phyloP scores from a whole-genome alignment of 2,329 filamentous ascomycete species.

The Clonostachys solani region DNA sequence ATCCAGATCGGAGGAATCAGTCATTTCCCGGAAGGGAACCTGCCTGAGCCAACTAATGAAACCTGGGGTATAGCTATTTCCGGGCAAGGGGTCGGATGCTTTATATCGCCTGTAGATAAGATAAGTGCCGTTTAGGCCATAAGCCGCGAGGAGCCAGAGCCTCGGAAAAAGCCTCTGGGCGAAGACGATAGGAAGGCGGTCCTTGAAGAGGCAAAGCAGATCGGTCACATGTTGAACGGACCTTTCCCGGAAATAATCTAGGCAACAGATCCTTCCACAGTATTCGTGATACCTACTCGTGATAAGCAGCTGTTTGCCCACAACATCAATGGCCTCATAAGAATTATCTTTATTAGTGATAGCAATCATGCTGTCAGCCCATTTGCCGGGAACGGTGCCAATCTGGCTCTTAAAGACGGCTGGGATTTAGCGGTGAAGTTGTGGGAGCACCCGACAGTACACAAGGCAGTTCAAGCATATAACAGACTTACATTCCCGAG shows the following conservation, averaged over 20 bases:
- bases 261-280: conserved; percentile 27
- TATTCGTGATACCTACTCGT: conserved; percentile 31
- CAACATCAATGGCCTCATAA: conserved; percentile 5
- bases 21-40: conserved; percentile 18
- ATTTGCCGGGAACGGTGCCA: conserved; percentile 43
- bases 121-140: conserved; percentile 35
- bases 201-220: too few relatives aligned
- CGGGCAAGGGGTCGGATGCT: conserved; percentile 31
- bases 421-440: conserved; percentile 38
- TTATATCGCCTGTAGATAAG: conserved; percentile 37
- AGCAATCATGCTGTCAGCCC: conserved; percentile 44
- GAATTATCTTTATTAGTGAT: conserved; percentile 39
- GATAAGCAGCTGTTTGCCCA: conserved; percentile 40
- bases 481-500: too few relatives aligned
- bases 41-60: conserved; percentile 22
- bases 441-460: conserved; percentile 6
- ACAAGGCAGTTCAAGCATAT: too few relatives aligned
- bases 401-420: conserved; percentile 39
- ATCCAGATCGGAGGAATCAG: conserved; percentile 30
- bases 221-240: conserved; percentile 25
- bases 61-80: conserved; percentile 36
- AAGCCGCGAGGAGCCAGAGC: conserved; percentile 20
- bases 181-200: conserved; percentile 15
- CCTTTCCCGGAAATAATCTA: conserved; percentile 33
- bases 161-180: conserved; percentile 5